These are phyloP conservation scores for Ambrosia trifida DNA, from an alignment of 129 eudicot species.

Conservation along the genomic window DNA sequence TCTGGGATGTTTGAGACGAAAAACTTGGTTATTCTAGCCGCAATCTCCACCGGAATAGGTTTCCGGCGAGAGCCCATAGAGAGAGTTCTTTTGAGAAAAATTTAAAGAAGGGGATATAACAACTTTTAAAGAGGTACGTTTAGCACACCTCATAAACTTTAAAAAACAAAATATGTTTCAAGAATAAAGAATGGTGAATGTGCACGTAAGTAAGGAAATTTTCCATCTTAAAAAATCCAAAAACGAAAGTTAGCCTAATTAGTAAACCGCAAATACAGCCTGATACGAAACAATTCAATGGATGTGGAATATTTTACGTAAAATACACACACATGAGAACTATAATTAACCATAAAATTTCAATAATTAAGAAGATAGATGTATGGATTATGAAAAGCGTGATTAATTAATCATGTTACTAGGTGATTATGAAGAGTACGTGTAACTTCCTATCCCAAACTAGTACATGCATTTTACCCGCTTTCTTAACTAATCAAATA, in stretches of 20 bases:
- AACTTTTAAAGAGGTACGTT: too few relatives aligned
- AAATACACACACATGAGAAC: neutral
- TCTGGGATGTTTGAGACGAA: too few relatives aligned
- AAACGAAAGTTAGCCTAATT: neutral
- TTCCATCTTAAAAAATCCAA: neutral
- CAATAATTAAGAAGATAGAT: neutral
- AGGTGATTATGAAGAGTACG: neutral
- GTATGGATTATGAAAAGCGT: slow-evolving; percentile 6
- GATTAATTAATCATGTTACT: neutral
- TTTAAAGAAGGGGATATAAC: too few relatives aligned
- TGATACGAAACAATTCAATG: neutral
- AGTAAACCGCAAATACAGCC: neutral
- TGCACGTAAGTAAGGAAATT: neutral
- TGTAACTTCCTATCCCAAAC: slow-evolving; percentile 7
- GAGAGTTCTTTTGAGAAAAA: too few relatives aligned
- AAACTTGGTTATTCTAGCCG: too few relatives aligned
- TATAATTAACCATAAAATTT: too few relatives aligned
- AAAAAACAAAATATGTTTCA: too few relatives aligned
- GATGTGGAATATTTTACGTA: neutral
- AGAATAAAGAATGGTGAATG: neutral
- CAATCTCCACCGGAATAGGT: too few relatives aligned
- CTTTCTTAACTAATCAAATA: neutral
- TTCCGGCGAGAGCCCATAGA: too few relatives aligned
- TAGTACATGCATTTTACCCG: neutral
- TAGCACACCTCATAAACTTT: too few relatives aligned